Percentiles rank a stretch among this genome's conserved stretches.
Conservation (phyloP, 208 protist species). For the Crithidia acanthocephali region DNA sequence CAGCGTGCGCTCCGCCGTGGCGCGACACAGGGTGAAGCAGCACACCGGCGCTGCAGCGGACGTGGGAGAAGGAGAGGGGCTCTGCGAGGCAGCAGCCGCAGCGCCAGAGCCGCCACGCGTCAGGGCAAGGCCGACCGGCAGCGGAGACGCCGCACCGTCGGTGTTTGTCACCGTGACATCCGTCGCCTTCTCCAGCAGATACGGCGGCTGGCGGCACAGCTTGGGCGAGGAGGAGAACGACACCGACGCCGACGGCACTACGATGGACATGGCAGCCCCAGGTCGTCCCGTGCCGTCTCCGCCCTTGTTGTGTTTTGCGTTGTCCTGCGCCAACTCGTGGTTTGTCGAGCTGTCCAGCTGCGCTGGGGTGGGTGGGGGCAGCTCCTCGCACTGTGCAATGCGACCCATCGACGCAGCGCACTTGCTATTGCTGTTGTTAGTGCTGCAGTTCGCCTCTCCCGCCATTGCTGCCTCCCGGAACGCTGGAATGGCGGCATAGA, state of each 20-base stretch:
- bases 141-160: not conserved
- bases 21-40: conserved; percentile 28
- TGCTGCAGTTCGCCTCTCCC: not conserved
- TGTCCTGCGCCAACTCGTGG: not conserved
- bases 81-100: not conserved
- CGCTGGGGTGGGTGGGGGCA: conserved; percentile 29
- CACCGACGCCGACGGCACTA: not conserved
- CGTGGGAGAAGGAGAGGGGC: not conserved
- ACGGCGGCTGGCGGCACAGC: conserved; percentile 9
- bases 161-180: not conserved
- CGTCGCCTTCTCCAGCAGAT: conserved; percentile 6
- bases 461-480: not conserved
- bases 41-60: not conserved
- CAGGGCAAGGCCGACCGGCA: not conserved
- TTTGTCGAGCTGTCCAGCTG: conserved; percentile 13
- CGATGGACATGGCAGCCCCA: not conserved
- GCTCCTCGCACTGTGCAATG: not conserved
- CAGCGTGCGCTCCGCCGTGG: conserved; percentile 31
- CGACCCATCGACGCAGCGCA: not conserved
- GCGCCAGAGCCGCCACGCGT: no score
- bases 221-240: not conserved
- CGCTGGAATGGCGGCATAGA: not conserved
- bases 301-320: not conserved
- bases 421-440: not conserved
- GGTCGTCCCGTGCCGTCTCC: not conserved